Evolutionary conservation across 140 eudicot species (phyloP), one percentile per base, ranked within the genome.

Genomic region (Stevia rebaudiana): DNA sequence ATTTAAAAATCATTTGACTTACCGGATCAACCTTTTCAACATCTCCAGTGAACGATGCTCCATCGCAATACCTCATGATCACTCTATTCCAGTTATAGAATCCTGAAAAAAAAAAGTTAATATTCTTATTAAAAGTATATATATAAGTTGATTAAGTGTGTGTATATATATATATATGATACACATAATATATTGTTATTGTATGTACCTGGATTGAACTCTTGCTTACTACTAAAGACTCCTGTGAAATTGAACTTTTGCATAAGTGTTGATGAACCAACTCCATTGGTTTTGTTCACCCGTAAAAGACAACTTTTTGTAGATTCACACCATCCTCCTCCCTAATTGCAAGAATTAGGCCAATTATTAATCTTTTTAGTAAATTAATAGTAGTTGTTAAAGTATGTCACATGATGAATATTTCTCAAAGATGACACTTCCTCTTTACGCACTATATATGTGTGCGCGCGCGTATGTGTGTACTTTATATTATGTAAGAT

Each of bases 81-180:
- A 83, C 72, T 49, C 86, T 74, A 71, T 83, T 83, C 90, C 86
- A 83, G 57, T 83, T 80, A 39, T 76, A 70, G 61, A 83, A 83
- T 40, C 72, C 83, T 78, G 28, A 4, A 46, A 42, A 63, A 9
- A 0, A 22, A 51, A 25, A 13, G 33, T 33, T 9, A 71, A 61
- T 51, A n/a, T n/a, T n/a, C 17, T 67, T 15, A 24, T 50, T 40
- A 37, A 15, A 18, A 13, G 41, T 3, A 50, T 49, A 46, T 10
- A 65, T 57, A 71, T 4, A 33, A 23, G 41, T 53, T 2, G 23
- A 61, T 30, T 55, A 40, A 15, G n/a, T 41, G 41, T 60, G 51
- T 61, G 9, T 6, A 31, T 61, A 61, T 48, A 7, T 56, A 42
- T n/a, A n/a, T n/a, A n/a, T n/a, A n/a, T n/a, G n/a, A n/a, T n/a